phyloP scores from a whole-genome alignment of 805 yeast species.

The Wickerhamiella qilinensis region DNA sequence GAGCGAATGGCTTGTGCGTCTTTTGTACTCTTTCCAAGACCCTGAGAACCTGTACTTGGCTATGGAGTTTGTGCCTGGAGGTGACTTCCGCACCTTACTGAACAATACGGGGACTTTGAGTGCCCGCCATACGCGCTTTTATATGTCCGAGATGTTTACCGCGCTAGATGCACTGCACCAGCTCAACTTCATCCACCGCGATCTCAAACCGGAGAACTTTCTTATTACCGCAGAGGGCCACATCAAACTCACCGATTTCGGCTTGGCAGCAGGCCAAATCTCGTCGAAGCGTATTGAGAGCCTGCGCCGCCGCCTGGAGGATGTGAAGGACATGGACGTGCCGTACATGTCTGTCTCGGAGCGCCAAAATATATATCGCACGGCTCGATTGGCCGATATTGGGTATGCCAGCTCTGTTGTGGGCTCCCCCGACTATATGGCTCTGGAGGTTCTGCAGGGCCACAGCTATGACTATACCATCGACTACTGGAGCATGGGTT shows the following conservation, averaged over 20 bases:
- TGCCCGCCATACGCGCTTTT: slow-evolving; percentile 92
- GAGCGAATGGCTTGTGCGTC: slow-evolving; percentile 88
- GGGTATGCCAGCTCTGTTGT: slow-evolving; percentile 90
- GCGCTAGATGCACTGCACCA: slow-evolving; percentile 88
- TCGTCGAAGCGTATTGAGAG: slow-evolving; percentile 86
- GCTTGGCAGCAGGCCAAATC: slow-evolving; percentile 91
- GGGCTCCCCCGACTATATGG: slow-evolving; percentile 99
- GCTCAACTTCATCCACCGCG: slow-evolving; percentile 92
- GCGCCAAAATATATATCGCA: slow-evolving; percentile 72
- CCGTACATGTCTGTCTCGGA: slow-evolving; percentile 64
- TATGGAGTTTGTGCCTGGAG: slow-evolving; percentile 99
- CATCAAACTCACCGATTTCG: slow-evolving; percentile 88
- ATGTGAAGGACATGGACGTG: slow-evolving; percentile 61
- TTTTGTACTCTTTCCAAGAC: slow-evolving; percentile 91
- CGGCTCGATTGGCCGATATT: slow-evolving; percentile 52
- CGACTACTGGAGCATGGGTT: slow-evolving; percentile 97
- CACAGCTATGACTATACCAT: slow-evolving; percentile 87
- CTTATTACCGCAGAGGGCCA: slow-evolving; percentile 82
- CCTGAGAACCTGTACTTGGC: slow-evolving; percentile 78
- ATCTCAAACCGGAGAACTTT: slow-evolving; percentile 88
- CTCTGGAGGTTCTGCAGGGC: slow-evolving; percentile 90
- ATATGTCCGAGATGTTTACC: slow-evolving; percentile 89
- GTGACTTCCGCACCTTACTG: slow-evolving; percentile 87
- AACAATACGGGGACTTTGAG: slow-evolving; percentile 85
- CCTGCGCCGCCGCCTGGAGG: slow-evolving; percentile 50